Base-by-base conservation (phyloP, 2,329 filamentous ascomycete genomes). In the Ambrosiella cleistominuta region DNA sequence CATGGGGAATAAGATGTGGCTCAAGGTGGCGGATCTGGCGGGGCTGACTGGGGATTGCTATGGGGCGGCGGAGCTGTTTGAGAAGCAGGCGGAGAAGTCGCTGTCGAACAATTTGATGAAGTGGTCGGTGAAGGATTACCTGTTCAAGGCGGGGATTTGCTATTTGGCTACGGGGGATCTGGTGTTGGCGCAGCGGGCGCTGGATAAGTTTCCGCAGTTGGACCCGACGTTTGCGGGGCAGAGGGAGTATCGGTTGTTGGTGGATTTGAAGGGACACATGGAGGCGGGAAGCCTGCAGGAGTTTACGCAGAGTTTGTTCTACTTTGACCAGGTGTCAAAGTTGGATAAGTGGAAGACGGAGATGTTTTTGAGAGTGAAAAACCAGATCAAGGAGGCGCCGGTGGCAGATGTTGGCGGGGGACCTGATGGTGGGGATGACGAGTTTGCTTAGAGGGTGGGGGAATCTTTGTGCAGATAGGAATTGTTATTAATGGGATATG, bases 271-370 rank as follows among this genome's bases (percentile, higher is more conserved):
- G 38, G 82, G 85, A 61, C 81, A 86, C 3, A 77, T 95, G 60
- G 83, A 93, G 66, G 77, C 80, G 38, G 83, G 83, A 58, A 87
- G 94, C 65, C 83, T 86, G 68, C 88, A 95, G 65, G 75, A 78
- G 61, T 97, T 95, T 66, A 80, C 85, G 19, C 88, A 95, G 67
- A 89, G 90, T 69, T 71, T 93, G 62, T 95, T 86, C 75, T 83
- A 91, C 69, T 97, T 81, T 67, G 89, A 96, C 69, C 87, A 94
- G 73, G 77, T 95, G 73, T 93, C 83, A 73, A 93, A 93, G 75
- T 73, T 97, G 66, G 90, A 96, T 68, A 93, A 91, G 74, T 97
- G 91, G 91, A 95, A 96, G 84, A 95, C 87, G 55, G 87, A 85
- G 38, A 74, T 95, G 60, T 70, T 95, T 62, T 73, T 95, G 66